These are phyloP conservation scores for Cephaloascus albidus DNA, from an alignment of 805 yeast genomes.

Conservation along the genomic window DNA sequence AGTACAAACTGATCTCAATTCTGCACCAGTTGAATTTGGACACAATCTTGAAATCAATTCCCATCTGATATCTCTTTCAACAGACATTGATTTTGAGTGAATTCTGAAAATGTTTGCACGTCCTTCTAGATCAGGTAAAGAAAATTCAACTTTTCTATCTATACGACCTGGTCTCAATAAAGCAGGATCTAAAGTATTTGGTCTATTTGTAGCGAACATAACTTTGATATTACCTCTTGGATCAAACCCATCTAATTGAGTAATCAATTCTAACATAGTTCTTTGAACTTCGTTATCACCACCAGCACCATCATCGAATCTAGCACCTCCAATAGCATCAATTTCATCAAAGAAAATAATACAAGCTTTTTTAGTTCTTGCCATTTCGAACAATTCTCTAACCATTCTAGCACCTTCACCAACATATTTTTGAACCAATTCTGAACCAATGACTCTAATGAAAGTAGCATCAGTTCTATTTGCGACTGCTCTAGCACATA, in stretches of 20 bases:
- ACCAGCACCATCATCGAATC: constrained; percentile 99
- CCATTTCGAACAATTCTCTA: constrained; percentile 97
- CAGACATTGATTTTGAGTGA: constrained; percentile 96
- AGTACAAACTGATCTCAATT: constrained; percentile 94
- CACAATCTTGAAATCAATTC: constrained; percentile 94
- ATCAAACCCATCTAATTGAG: constrained; percentile 97
- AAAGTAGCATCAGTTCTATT: constrained; percentile 98
- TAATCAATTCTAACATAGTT: constrained; percentile 96
- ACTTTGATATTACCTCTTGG: constrained; percentile 98
- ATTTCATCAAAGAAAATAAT: constrained; percentile 97
- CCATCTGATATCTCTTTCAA: constrained; percentile 97
- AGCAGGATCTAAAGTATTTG: constrained; percentile 97
- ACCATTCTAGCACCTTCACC: constrained; percentile 99
- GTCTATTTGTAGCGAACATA: constrained; percentile 98
- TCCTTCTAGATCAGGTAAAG: constrained; percentile 94
- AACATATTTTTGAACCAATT: constrained; percentile 94
- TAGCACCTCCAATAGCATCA: constrained; percentile 99
- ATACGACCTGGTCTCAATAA: constrained; percentile 97
- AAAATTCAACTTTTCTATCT: constrained; percentile 96
- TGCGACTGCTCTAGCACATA: constrained; percentile 98
- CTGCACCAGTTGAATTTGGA: constrained; percentile 99
- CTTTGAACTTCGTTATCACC: constrained; percentile 99
- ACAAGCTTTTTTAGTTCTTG: constrained; percentile 96
- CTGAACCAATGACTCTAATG: constrained; percentile 96
- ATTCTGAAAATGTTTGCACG: constrained; percentile 96